Conservation (phyloP, 805 yeast genomes). For the Brettanomyces sp. region DNA sequence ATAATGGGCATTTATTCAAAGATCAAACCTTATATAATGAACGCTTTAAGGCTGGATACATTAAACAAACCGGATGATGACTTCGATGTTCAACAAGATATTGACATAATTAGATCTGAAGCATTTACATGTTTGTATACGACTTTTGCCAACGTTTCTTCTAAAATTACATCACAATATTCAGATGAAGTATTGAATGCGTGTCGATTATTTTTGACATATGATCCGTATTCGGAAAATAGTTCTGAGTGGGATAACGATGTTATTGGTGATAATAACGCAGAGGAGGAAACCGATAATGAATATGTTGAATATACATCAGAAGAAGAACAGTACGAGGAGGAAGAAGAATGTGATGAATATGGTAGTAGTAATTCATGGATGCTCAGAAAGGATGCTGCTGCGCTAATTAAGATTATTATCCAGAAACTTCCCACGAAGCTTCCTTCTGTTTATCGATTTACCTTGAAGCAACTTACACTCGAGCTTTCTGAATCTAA, state of each 20-base stretch:
- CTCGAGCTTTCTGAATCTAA: conserved; percentile 33
- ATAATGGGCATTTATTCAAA: conserved; percentile 9
- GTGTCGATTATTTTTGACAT: conserved; percentile 26
- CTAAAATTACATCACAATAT: conserved; percentile 21
- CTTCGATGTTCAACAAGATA: conserved; percentile 23
- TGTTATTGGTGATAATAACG: conserved; percentile 13
- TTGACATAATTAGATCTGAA: conserved; percentile 37
- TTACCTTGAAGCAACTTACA: conserved; percentile 25
- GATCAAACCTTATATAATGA: conserved; percentile 9
- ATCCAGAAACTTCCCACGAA: conserved; percentile 28
- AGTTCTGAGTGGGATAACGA: conserved; percentile 18
- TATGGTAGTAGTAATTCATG: conserved; percentile 39
- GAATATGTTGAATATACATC: conserved; percentile 11
- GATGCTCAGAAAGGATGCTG: conserved; percentile 50
- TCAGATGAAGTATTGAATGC: conserved; percentile 21
- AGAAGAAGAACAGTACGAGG: conserved; percentile 27
- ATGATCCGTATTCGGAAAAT: conserved; percentile 37
- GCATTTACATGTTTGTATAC: conserved; percentile 31
- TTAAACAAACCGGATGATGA: conserved; percentile 22
- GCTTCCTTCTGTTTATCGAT: conserved; percentile 26
- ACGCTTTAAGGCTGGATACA: conserved; percentile 10
- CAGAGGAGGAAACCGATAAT: conserved; percentile 7
- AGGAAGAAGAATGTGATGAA: conserved; percentile 37
- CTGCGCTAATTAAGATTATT: conserved; percentile 31
- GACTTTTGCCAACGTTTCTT: conserved; percentile 31